Evolutionary conservation across 768 basidiomycete genomes (phyloP).

Genomic region (Hypholoma sublateritium): DNA sequence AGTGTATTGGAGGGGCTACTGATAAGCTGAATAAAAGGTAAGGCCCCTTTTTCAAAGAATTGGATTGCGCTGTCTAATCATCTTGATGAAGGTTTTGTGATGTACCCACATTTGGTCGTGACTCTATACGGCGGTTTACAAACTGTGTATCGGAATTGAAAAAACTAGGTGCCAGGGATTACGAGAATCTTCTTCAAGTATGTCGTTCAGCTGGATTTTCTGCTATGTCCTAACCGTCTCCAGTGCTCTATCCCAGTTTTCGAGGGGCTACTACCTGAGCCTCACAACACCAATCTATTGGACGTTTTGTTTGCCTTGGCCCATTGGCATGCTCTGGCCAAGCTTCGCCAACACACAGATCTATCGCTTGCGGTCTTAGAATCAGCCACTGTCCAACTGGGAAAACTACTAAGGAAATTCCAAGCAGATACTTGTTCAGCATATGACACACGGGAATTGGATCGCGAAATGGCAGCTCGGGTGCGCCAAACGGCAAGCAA

Average conservation of each 20-base stretch:
- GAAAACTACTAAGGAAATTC: no score
- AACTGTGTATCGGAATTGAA: conserved; percentile 25
- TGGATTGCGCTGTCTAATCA: no score
- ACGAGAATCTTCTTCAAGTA: conserved; percentile 34
- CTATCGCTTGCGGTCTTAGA: no score
- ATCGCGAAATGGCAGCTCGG: background rate
- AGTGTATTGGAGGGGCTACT: conserved; percentile 11
- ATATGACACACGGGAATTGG: no score
- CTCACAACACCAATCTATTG: conserved; percentile 13
- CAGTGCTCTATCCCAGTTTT: conserved; percentile 36
- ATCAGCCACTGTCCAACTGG: no score
- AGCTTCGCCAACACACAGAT: no score
- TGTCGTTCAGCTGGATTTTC: no score
- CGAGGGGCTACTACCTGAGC: conserved; percentile 26
- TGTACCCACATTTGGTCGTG: no score
- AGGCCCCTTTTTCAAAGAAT: background rate
- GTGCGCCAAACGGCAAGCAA: background rate
- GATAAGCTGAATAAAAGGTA: conserved; percentile 20
- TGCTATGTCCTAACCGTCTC: no score
- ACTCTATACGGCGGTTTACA: conserved; percentile 24
- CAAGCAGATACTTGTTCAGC: no score
- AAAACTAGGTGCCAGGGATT: conserved; percentile 28
- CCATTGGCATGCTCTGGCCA: no score
- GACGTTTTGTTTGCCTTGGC: background rate
- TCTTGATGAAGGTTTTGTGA: conserved; percentile 10